These are phyloP conservation scores for Alternaria tenuissima DNA, from an alignment of 2,329 filamentous ascomycete genomes.

Conservation along the genomic window DNA sequence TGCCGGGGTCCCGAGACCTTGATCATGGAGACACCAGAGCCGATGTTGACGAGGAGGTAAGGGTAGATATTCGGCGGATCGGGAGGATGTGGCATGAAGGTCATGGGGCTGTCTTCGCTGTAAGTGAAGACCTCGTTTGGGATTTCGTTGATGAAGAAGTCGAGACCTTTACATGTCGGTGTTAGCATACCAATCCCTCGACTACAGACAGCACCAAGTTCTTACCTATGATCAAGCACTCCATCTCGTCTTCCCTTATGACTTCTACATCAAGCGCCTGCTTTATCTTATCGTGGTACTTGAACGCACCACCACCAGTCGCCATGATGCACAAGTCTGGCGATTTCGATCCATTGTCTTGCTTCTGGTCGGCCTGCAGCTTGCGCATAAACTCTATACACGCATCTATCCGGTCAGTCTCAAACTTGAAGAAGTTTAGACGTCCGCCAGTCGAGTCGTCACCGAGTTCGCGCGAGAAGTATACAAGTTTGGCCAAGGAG, in stretches of 20 bases:
- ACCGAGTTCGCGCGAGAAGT: conserved; percentile 89
- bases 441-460: conserved; percentile 84
- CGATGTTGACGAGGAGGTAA: conserved; percentile 97
- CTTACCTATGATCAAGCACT: conserved; percentile 91
- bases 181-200: conserved; percentile 2
- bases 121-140: conserved; percentile 97
- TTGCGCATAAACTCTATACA: conserved; percentile 92
- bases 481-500: conserved; percentile 94
- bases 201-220: neutral
- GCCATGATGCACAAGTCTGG: conserved; percentile 90
- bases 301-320: conserved; percentile 94
- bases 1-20: conserved; percentile 91
- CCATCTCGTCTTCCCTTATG: conserved; percentile 95
- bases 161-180: conserved; percentile 70
- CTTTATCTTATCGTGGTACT: conserved; percentile 92
- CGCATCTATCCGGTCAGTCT: conserved; percentile 92
- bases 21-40: conserved; percentile 95
- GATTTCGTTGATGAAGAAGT: conserved; percentile 99
- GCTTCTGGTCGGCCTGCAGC: conserved; percentile 81
- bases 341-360: conserved; percentile 74
- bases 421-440: conserved; percentile 94
- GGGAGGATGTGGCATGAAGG: conserved; percentile 78
- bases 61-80: conserved; percentile 77
- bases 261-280: conserved; percentile 87
- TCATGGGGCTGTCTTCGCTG: conserved; percentile 82